Percentiles rank a stretch among this genome's conserved stretches.
These are phyloP conservation scores for Suillus ampliporus DNA, from an alignment of 768 basidiomycete genomes.

Conservation along the genomic window DNA sequence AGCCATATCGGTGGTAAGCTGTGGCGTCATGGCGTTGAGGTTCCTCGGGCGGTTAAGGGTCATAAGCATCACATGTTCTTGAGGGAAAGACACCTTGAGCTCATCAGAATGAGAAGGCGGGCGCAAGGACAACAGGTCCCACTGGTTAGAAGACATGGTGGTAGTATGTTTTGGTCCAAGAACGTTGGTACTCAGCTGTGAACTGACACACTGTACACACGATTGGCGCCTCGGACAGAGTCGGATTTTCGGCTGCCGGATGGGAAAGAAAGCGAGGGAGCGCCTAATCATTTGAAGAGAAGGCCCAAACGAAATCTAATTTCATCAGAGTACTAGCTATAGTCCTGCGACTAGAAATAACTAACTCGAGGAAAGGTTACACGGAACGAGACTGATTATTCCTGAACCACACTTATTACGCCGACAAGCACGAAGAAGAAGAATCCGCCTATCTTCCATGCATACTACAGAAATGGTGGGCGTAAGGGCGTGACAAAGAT, in stretches of 20 bases:
- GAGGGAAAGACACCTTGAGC: constrained; percentile 48
- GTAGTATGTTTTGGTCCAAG: not conserved
- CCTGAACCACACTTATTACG: not conserved
- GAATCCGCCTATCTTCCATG: not conserved
- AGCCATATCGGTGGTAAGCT: constrained; percentile 58
- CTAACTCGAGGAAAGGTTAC: not conserved
- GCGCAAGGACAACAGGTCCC: constrained; percentile 2
- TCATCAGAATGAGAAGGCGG: constrained; percentile 40
- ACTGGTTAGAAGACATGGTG: constrained; percentile 11
- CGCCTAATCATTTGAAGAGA: not conserved
- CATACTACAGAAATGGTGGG: not conserved
- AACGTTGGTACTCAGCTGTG: not conserved
- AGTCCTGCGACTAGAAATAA: constrained; percentile 5
- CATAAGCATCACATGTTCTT: constrained; percentile 57
- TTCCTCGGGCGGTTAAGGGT: constrained; percentile 70
- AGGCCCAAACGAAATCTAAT: not conserved
- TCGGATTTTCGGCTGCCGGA: not conserved
- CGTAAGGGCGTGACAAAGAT: not conserved
- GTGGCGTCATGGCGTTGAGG: constrained; percentile 76
- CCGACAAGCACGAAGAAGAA: not conserved
- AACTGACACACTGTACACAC: not conserved
- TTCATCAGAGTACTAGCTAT: not conserved
- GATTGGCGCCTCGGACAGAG: not conserved
- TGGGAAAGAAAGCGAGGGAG: not conserved
- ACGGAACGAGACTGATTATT: constrained; percentile 13